Percentiles rank a stretch among this genome's conserved stretches.
These are phyloP conservation scores for Penicillium parvum DNA, from an alignment of 495 filamentous ascomycete species.

Conservation along the genomic window DNA sequence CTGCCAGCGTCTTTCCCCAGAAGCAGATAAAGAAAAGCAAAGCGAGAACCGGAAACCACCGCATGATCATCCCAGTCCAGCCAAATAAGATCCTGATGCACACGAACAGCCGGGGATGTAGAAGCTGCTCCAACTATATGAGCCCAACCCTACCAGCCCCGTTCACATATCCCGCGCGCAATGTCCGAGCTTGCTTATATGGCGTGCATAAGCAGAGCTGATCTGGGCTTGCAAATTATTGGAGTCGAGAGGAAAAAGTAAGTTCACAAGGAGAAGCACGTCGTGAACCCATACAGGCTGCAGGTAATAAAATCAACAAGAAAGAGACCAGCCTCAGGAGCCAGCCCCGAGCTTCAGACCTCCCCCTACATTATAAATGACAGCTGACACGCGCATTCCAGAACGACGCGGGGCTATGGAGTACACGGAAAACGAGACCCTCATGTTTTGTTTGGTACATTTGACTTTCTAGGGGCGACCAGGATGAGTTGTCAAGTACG, in stretches of 20 bases:
- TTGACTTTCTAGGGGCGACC: constrained; percentile 12
- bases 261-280: background rate
- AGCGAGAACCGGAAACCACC: constrained; percentile 12
- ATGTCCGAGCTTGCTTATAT: too few relatives aligned
- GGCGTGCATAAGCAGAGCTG: too few relatives aligned
- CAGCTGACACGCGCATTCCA: constrained; percentile 13
- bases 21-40: constrained; percentile 8
- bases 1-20: constrained; percentile 13
- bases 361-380: constrained; percentile 13
- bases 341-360: constrained; percentile 6
- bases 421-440: background rate
- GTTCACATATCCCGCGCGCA: background rate
- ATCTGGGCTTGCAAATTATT: background rate
- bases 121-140: background rate
- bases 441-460: constrained; percentile 15
- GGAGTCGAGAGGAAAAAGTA: background rate
- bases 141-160: background rate
- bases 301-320: constrained; percentile 6
- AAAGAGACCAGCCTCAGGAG: background rate
- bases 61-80: constrained; percentile 9
- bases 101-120: background rate
- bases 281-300: constrained; percentile 5
- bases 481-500: constrained; percentile 14
- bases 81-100: background rate
- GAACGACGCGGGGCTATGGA: constrained; percentile 11